Evolutionary conservation across 129 eudicot species (phyloP), one percentile per base, ranked within the genome.

Genomic region (Oenanthe sinensis): DNA sequence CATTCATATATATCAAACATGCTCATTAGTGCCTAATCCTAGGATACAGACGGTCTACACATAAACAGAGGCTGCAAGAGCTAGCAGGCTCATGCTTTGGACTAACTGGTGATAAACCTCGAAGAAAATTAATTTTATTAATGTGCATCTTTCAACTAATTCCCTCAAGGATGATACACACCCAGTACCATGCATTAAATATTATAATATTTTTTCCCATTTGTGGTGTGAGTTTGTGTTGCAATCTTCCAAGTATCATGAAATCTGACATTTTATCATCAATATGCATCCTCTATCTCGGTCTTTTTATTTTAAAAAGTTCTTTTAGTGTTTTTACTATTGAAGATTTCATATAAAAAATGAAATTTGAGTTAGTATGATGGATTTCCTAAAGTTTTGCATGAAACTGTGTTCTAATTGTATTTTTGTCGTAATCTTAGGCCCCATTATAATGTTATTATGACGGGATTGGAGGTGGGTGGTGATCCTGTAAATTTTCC

Each of bases 401-500:
- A 67, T 36, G 45, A 47, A 85, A 52, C 8, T 15, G 54, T 76
- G 49, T 44, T 40, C 46, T 79, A 37, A 80, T 80, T 76, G 47
- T 43, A 84, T 9, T 78, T 75, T 58, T 84, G 70, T 65, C 10
- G 71, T 75, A 44, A 75, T 83, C 68, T 82, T 80, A 94, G 98
- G 97, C 87, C 90, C 49, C 98, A 93, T 89, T 93, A 90, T 80
- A 93, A 93, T 85, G 98, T 93, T 68, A 84, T 84, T 60, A 77
- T 93, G 89, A 89, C 82, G 90, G 79, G 88, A 37, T 63, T 93
- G 74, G 97, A 93, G 86, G 98, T 94, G 75, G 97, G 83, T 77
- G 93, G 92, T 83, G 84, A 85, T 49, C 76, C 76, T 85, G 76
- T 94, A 46, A 77, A 91, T 81, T 84, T 88, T 71, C 89, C 93